Evolutionary conservation across 345 rosid genomes (phyloP).

Genomic region (Dimocarpus longan): DNA sequence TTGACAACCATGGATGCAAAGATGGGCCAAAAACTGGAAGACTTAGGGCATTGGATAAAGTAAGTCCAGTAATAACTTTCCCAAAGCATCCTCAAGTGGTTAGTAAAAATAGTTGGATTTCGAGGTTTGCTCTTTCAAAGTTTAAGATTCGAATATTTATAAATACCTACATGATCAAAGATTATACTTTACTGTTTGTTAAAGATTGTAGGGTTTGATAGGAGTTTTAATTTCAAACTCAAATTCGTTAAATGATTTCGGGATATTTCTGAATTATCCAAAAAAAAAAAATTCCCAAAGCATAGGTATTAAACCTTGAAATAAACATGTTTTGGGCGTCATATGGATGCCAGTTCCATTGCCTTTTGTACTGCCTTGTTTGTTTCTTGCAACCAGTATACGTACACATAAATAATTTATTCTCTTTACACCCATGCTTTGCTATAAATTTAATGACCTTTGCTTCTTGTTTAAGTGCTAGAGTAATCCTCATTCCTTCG

Average conservation of each 20-base stretch:
- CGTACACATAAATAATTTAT: background rate
- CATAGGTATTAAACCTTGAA: background rate
- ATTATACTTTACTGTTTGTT: too few relatives aligned
- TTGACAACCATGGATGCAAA: conserved; percentile 70
- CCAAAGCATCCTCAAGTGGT: background rate
- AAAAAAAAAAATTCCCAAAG: background rate
- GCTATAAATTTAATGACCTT: background rate
- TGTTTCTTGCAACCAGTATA: background rate
- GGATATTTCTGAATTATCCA: too few relatives aligned
- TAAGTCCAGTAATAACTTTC: conserved; percentile 25
- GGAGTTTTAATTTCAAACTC: too few relatives aligned
- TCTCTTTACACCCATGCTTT: background rate
- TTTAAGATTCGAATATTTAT: too few relatives aligned
- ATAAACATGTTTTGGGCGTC: background rate
- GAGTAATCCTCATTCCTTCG: background rate
- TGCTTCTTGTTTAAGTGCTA: background rate
- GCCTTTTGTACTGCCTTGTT: background rate
- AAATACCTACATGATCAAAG: too few relatives aligned
- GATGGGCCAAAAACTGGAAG: conserved; percentile 80
- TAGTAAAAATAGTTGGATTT: too few relatives aligned
- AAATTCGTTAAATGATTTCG: too few relatives aligned
- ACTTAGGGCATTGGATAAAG: conserved; percentile 56
- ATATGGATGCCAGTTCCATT: background rate
- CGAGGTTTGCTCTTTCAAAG: too few relatives aligned
- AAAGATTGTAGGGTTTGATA: too few relatives aligned